A percentile compares a stretch with the other conserved stretches of the same genome.
These are phyloP conservation scores for Cnidoscolus chayamansa DNA, from an alignment of 441 rosid genomes.

Conservation along the genomic window DNA sequence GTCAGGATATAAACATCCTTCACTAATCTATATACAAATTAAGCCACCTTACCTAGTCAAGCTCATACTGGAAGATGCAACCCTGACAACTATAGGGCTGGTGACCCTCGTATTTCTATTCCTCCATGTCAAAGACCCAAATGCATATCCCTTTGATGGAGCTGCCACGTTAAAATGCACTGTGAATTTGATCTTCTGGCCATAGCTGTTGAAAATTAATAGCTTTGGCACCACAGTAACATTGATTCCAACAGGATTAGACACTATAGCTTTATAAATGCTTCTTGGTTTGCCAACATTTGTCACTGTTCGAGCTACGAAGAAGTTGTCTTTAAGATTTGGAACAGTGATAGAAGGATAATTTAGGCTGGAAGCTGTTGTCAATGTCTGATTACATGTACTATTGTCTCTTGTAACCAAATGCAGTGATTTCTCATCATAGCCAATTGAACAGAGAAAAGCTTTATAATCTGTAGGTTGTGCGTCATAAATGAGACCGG, in stretches of 20 bases:
- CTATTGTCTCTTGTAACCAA: conserved; percentile 46
- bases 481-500: conserved; percentile 62
- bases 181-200: conserved; percentile 48
- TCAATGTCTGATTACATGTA: conserved; percentile 34
- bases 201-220: conserved; percentile 37
- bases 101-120: neutral
- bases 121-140: conserved; percentile 50
- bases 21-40: conserved; percentile 15
- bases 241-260: conserved; percentile 37
- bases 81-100: too few species aligned
- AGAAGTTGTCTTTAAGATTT: conserved; percentile 34
- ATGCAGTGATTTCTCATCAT: conserved; percentile 41
- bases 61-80: conserved; percentile 31
- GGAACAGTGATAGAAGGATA: conserved; percentile 51
- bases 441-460: conserved; percentile 62
- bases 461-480: conserved; percentile 41
- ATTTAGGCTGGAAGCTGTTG: conserved; percentile 42
- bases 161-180: conserved; percentile 49
- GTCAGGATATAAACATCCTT: conserved; percentile 6
- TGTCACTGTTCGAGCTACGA: conserved; percentile 44
- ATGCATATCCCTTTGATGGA: conserved; percentile 44
- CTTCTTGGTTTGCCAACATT: conserved; percentile 45
- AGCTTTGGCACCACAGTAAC: conserved; percentile 41
- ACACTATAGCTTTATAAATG: conserved; percentile 38
- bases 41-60: conserved; percentile 28